Percentiles rank a stretch among this genome's conserved stretches.
Evolutionary conservation across 2,329 filamentous ascomycete species (phyloP).

Genomic region (Grosmannia huntii): DNA sequence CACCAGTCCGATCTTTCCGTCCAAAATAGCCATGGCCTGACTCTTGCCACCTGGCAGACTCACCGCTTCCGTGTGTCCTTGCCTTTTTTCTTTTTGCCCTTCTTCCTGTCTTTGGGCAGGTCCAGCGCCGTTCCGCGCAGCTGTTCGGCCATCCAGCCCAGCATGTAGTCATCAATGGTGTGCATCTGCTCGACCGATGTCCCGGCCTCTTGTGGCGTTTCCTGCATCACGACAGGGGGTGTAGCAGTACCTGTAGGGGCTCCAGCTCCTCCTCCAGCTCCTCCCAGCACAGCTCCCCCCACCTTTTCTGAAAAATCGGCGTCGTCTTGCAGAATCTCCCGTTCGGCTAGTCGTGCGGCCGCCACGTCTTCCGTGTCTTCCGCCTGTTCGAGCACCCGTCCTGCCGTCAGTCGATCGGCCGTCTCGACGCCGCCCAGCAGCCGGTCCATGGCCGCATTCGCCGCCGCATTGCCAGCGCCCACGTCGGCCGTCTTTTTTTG

Average conservation of each 20-base stretch:
- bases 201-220: not conserved
- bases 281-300: slow-evolving; percentile 15
- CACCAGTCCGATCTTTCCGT: not conserved
- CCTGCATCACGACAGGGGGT: not conserved
- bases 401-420: slow-evolving; percentile 47
- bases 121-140: slow-evolving; percentile 48
- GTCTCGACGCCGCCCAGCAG: slow-evolving; percentile 58
- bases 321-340: slow-evolving; percentile 77
- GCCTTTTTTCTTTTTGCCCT: slow-evolving; percentile 45
- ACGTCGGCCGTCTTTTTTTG: slow-evolving; percentile 40
- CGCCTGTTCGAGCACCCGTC: slow-evolving; percentile 70
- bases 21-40: not conserved
- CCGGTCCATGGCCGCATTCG: slow-evolving; percentile 63
- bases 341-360: slow-evolving; percentile 77
- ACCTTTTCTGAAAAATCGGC: slow-evolving; percentile 68
- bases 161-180: slow-evolving; percentile 65
- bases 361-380: slow-evolving; percentile 88
- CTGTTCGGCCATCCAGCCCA: slow-evolving; percentile 52
- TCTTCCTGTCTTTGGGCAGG: slow-evolving; percentile 52
- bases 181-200: slow-evolving; percentile 31
- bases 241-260: slow-evolving; percentile 23
- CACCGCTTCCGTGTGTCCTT: slow-evolving; percentile 42
- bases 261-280: too few relatives aligned
- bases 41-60: not conserved
- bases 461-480: slow-evolving; percentile 46